Conservation (phyloP, 2,329 filamentous ascomycete species). For the Neonectria neomacrospora region DNA sequence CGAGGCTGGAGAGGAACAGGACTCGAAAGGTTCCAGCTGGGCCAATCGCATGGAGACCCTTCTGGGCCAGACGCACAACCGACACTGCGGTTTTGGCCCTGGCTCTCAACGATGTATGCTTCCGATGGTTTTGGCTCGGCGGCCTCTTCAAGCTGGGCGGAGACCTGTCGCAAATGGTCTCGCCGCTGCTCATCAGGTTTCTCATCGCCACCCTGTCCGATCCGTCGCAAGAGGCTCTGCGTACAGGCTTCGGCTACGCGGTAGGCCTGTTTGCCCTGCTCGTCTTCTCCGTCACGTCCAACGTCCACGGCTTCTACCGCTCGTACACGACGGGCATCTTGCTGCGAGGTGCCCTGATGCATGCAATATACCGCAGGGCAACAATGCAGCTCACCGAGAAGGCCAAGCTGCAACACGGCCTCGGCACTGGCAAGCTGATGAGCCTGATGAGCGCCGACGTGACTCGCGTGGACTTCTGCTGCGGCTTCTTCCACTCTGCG, state of each 20-base stretch:
- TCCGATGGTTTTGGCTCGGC: conserved; percentile 46
- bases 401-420: conserved; percentile 29
- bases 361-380: conserved; percentile 36
- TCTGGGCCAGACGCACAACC: conserved; percentile 42
- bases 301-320: conserved; percentile 44
- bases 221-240: conserved; percentile 26
- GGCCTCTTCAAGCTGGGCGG: conserved; percentile 43
- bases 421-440: conserved; percentile 45
- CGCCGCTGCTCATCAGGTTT: conserved; percentile 43
- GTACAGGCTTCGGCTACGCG: conserved; percentile 39
- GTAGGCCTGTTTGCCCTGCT: conserved; percentile 42
- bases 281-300: conserved; percentile 40
- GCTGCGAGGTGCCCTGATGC: conserved; percentile 36
- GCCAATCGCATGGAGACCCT: conserved; percentile 29
- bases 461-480: conserved; percentile 47
- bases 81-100: conserved; percentile 43
- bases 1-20: conserved; percentile 32
- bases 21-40: conserved; percentile 1
- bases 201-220: conserved; percentile 37
- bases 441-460: conserved; percentile 49
- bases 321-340: conserved; percentile 35
- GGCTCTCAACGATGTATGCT: conserved; percentile 47
- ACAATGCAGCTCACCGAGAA: conserved; percentile 36
- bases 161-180: conserved; percentile 33
- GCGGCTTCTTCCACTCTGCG: conserved; percentile 46